These are phyloP conservation scores for Anastatica hierochuntica DNA, from an alignment of 345 rosid species.

Conservation along the genomic window DNA sequence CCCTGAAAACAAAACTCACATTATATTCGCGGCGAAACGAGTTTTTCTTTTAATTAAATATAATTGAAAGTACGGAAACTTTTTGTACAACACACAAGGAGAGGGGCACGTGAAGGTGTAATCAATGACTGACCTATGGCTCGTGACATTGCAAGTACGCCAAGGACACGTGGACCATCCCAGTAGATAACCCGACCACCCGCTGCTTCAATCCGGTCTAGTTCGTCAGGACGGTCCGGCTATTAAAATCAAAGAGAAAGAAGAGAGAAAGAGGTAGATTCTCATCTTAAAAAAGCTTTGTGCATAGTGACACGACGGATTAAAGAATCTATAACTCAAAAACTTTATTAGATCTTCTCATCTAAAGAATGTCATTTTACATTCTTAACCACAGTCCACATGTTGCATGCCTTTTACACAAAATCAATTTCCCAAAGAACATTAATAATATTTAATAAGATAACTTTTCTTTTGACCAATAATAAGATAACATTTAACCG, in stretches of 20 bases:
- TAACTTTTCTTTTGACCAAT: neutral
- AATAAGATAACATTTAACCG: neutral
- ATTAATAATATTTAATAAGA: neutral
- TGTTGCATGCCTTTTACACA: conserved; percentile 18
- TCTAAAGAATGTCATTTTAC: conserved; percentile 5
- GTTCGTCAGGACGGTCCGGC: conserved; percentile 95
- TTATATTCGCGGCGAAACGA: conserved; percentile 19
- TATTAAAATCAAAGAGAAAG: conserved; percentile 13
- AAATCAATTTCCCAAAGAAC: neutral
- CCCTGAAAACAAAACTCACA: conserved; percentile 26
- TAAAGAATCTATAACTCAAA: conserved; percentile 13
- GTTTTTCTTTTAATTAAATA: neutral
- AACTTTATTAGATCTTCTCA: conserved; percentile 15
- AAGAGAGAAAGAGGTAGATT: neutral
- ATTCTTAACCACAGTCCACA: conserved; percentile 19
- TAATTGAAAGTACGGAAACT: neutral
- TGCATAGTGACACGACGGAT: conserved; percentile 16
- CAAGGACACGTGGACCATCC: conserved; percentile 86
- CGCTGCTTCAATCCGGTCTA: conserved; percentile 64
- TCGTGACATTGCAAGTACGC: conserved; percentile 87
- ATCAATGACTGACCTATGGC: conserved; percentile 57
- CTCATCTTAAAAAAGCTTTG: neutral
- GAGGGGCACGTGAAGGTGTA: conserved; percentile 14
- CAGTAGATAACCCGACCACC: conserved; percentile 88
- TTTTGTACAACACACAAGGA: conserved; percentile 5